Percentiles rank a stretch among this genome's conserved stretches.
These are phyloP conservation scores for Gleditsia sinensis DNA, from an alignment of 306 rosid species.

Conservation along the genomic window DNA sequence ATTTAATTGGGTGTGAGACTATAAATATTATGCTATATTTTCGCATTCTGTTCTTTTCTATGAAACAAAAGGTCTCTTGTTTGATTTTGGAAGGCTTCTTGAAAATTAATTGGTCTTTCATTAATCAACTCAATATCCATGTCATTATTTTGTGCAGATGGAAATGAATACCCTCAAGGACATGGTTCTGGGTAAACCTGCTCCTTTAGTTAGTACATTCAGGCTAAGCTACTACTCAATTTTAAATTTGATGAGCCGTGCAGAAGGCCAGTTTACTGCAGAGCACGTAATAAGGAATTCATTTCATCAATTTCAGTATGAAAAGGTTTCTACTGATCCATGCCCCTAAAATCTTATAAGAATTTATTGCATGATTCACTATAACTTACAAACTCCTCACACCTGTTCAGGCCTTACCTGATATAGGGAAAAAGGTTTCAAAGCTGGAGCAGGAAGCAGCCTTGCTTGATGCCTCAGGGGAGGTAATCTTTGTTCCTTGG, in stretches of 20 bases:
- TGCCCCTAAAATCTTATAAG: conserved; percentile 23
- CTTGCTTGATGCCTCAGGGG: conserved; percentile 87
- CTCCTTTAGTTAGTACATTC: conserved; percentile 95
- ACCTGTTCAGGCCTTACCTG: conserved; percentile 79
- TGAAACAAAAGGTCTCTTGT: conserved; percentile 3
- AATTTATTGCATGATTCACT: conserved; percentile 24
- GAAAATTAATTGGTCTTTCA: conserved; percentile 6
- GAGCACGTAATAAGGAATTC: conserved; percentile 94
- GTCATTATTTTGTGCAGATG: conserved; percentile 60
- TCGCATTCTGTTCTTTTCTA: neutral
- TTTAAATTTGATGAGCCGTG: conserved; percentile 96
- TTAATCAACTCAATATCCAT: conserved; percentile 13
- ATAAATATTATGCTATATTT: neutral
- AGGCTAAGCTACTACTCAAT: conserved; percentile 98
- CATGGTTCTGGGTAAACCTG: conserved; percentile 98
- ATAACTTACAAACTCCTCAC: conserved; percentile 20
- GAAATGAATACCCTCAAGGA: conserved; percentile 93
- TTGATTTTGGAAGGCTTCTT: conserved; percentile 29
- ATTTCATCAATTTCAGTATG: conserved; percentile 95
- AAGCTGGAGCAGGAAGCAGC: conserved; percentile 88
- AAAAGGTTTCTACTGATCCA: conserved; percentile 67
- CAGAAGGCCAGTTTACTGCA: conserved; percentile 98
- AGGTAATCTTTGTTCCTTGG: conserved; percentile 51
- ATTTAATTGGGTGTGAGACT: neutral
- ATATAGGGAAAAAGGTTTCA: conserved; percentile 78